A percentile compares a stretch with the other conserved stretches of the same genome.
phyloP scores from a whole-genome alignment of 2,329 filamentous ascomycete genomes.

The Penicillium capsulatum region DNA sequence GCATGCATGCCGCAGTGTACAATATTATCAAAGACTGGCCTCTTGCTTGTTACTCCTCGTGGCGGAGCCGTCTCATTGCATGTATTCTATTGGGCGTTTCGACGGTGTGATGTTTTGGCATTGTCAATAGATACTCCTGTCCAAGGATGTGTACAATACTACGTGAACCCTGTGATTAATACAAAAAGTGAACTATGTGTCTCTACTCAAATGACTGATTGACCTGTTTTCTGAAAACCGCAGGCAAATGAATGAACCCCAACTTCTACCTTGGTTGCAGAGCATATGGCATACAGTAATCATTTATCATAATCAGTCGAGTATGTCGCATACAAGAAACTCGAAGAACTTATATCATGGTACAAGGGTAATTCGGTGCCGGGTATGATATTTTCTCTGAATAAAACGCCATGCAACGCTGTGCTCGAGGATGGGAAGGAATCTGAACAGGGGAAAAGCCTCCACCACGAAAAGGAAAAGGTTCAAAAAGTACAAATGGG shows the following conservation, averaged over 20 bases:
- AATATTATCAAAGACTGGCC: conserved; percentile 9
- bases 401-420: conserved; percentile 27
- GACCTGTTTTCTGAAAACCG: too few species aligned
- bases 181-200: too few species aligned
- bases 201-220: too few species aligned
- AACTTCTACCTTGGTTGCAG: too few species aligned
- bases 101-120: conserved; percentile 9
- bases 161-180: not conserved
- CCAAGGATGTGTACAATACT: conserved; percentile 17
- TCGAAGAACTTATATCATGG: conserved; percentile 5
- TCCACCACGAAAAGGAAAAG: not conserved
- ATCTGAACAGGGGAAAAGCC: conserved; percentile 7
- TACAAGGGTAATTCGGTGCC: conserved; percentile 10
- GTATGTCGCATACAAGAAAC: not conserved
- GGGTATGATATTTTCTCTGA: conserved; percentile 27
- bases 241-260: too few species aligned
- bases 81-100: conserved; percentile 17
- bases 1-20: conserved; percentile 11
- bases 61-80: conserved; percentile 14
- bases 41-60: conserved; percentile 3
- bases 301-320: conserved; percentile 1
- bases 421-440: conserved; percentile 4
- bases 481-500: conserved; percentile 7
- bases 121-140: conserved; percentile 21
- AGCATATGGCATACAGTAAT: not conserved